Evolutionary conservation across 2,329 filamentous ascomycete genomes (phyloP).

Genomic region (Onygenales sp.): DNA sequence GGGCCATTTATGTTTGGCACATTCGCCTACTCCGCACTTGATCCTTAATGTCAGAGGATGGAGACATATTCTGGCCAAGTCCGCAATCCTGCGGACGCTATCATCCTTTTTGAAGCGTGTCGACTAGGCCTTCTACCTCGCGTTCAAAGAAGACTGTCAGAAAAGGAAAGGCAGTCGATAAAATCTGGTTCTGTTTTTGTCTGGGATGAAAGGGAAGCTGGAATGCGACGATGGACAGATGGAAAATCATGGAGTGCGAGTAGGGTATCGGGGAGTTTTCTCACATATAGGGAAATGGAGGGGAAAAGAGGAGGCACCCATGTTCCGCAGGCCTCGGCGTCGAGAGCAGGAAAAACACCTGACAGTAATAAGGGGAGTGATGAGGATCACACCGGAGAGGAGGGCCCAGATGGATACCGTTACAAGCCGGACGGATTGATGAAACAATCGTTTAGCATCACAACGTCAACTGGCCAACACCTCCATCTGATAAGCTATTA

Average conservation of each 20-base stretch:
- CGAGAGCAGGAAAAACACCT: slow-evolving; percentile 62
- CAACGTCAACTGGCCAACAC: slow-evolving; percentile 79
- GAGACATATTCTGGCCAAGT: slow-evolving; percentile 96
- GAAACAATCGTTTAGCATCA: slow-evolving; percentile 99
- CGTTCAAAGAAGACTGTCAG: slow-evolving; percentile 84
- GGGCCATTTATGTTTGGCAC: neutral
- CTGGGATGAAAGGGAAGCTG: slow-evolving; percentile 98
- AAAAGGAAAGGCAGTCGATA: slow-evolving; percentile 95
- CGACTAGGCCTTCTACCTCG: slow-evolving; percentile 78
- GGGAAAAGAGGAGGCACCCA: slow-evolving; percentile 77
- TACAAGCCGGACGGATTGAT: slow-evolving; percentile 96
- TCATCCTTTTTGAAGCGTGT: slow-evolving; percentile 97
- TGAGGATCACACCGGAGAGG: slow-evolving; percentile 64
- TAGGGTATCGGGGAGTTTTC: slow-evolving; percentile 90
- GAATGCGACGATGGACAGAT: slow-evolving; percentile 97
- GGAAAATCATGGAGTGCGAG: slow-evolving; percentile 99
- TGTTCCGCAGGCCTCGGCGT: slow-evolving; percentile 49
- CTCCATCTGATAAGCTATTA: slow-evolving; percentile 98
- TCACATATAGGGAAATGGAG: slow-evolving; percentile 98
- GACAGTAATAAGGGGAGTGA: slow-evolving; percentile 74
- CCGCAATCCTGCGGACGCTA: slow-evolving; percentile 90
- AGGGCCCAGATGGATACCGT: slow-evolving; percentile 74
- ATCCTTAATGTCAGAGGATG: slow-evolving; percentile 44
- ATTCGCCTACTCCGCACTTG: neutral
- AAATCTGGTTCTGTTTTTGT: slow-evolving; percentile 96